phyloP scores from a whole-genome alignment of 2,329 filamentous ascomycete species.

The Cercospora zeae-maydis region DNA sequence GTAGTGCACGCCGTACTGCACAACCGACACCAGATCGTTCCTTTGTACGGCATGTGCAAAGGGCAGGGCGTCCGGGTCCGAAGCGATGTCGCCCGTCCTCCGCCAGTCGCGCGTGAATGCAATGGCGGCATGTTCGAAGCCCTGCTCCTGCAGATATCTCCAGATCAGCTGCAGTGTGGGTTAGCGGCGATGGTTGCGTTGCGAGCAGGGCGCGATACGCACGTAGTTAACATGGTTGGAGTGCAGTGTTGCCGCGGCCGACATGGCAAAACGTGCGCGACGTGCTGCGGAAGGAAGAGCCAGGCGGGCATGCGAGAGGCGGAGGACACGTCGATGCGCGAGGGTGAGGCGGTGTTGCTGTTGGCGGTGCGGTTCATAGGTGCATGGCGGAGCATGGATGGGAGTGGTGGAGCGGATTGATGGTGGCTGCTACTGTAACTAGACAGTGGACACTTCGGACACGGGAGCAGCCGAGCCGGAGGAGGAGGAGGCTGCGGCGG shows the following conservation, averaged over 20 bases:
- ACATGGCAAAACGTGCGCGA: conserved; percentile 18
- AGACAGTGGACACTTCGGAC: neutral
- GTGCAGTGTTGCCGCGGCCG: conserved; percentile 39
- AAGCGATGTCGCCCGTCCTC: conserved; percentile 37
- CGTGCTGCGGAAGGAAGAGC: neutral
- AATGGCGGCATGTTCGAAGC: conserved; percentile 43
- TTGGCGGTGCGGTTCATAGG: neutral
- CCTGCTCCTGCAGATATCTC: conserved; percentile 51
- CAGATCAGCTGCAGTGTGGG: conserved; percentile 50
- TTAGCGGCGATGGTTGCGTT: neutral
- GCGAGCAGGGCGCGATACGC: neutral
- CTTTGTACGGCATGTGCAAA: conserved; percentile 59
- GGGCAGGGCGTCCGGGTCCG: conserved; percentile 57
- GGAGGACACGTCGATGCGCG: neutral
- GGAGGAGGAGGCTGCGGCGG: neutral
- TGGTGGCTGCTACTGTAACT: neutral
- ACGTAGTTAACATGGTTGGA: conserved; percentile 63
- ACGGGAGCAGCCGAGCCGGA: neutral
- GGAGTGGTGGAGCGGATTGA: neutral
- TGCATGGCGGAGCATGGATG: neutral
- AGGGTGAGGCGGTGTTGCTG: neutral
- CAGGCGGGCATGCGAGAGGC: neutral
- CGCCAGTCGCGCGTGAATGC: conserved; percentile 62
- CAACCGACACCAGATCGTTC: conserved; percentile 58
- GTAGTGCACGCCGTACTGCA: conserved; percentile 59